phyloP scores from a whole-genome alignment of 2,329 filamentous ascomycete genomes.

The Phaeosphaeria sp. region DNA sequence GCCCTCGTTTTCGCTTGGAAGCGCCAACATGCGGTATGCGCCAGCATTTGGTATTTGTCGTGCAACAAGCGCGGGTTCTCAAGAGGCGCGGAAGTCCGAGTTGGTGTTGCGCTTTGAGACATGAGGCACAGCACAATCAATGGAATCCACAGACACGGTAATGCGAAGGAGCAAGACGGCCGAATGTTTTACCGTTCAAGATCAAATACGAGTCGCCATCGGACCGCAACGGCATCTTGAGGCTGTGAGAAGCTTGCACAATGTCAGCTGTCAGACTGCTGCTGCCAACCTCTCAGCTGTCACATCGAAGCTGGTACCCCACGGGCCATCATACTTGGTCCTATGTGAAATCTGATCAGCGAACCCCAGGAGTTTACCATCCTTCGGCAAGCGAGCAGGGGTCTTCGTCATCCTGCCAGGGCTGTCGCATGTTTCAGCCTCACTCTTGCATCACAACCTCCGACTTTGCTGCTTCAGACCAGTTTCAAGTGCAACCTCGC shows the following conservation, averaged over 20 bases:
- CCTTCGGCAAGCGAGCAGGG: not conserved
- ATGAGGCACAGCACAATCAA: not conserved
- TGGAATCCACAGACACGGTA: not conserved
- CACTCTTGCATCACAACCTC: constrained; percentile 10
- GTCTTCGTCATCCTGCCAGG: constrained; percentile 15
- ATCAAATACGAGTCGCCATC: not conserved
- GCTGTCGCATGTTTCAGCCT: constrained; percentile 19
- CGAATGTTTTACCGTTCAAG: too few relatives aligned
- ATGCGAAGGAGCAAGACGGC: too few relatives aligned
- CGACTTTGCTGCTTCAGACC: constrained; percentile 19
- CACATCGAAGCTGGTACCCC: not conserved
- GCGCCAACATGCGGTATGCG: too few relatives aligned
- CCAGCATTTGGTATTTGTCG: too few relatives aligned
- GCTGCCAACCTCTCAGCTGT: not conserved
- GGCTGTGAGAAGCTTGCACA: not conserved
- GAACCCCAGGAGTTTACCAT: not conserved
- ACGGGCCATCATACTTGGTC: not conserved
- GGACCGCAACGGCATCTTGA: not conserved
- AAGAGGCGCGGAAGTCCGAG: not conserved
- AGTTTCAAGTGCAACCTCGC: constrained; percentile 14
- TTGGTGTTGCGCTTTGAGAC: not conserved
- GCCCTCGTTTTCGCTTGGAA: too few relatives aligned
- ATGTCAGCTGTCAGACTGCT: not conserved
- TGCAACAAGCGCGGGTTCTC: not conserved
- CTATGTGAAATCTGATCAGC: not conserved